Percentiles rank a stretch among this genome's conserved stretches.
phyloP scores from a whole-genome alignment of 192 early-diverging fungal genomes.

The Coemansia sp. region DNA sequence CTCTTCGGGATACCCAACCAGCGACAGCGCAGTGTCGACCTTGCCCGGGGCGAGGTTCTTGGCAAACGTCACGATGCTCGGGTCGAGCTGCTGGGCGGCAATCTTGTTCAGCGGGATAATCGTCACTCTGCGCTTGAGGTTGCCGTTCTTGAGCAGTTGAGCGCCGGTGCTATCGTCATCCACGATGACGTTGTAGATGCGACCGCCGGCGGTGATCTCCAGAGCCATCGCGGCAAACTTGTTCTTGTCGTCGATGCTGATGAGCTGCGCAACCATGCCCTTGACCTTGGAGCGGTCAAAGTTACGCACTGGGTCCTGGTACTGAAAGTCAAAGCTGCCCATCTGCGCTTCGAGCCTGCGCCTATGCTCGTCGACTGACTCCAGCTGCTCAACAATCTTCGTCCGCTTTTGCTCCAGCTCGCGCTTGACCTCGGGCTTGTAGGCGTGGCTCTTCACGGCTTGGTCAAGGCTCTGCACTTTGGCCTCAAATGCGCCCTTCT shows the following conservation, averaged over 20 bases:
- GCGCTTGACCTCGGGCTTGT: slow-evolving; percentile 32
- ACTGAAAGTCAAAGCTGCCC: slow-evolving; percentile 73
- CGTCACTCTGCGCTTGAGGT: slow-evolving; percentile 75
- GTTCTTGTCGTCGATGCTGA: slow-evolving; percentile 71
- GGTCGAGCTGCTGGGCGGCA: slow-evolving; percentile 42
- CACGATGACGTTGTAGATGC: slow-evolving; percentile 95
- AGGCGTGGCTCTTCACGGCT: slow-evolving; percentile 27
- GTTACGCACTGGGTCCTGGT: slow-evolving; percentile 76
- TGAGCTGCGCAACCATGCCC: slow-evolving; percentile 89
- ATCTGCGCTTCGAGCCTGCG: slow-evolving; percentile 54
- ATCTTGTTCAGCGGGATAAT: slow-evolving; percentile 98
- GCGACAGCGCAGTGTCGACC: slow-evolving; percentile 81
- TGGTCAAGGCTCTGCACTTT: slow-evolving; percentile 17
- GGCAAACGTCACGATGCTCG: slow-evolving; percentile 57
- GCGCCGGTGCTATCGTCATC: slow-evolving; percentile 79
- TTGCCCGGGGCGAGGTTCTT: slow-evolving; percentile 83
- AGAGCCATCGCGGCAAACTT: slow-evolving; percentile 71
- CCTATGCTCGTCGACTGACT: slow-evolving; percentile 36
- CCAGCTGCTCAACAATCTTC: slow-evolving; percentile 34
- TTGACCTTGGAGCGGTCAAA: slow-evolving; percentile 89
- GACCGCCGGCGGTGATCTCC: slow-evolving; percentile 93
- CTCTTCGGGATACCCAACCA: slow-evolving; percentile 79
- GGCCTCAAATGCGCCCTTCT: slow-evolving; percentile 29
- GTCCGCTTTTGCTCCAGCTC: slow-evolving; percentile 40
- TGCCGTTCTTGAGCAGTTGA: slow-evolving; percentile 77